Conservation (phyloP, 2,329 filamentous ascomycete genomes). For the Sporothrix pallida region DNA sequence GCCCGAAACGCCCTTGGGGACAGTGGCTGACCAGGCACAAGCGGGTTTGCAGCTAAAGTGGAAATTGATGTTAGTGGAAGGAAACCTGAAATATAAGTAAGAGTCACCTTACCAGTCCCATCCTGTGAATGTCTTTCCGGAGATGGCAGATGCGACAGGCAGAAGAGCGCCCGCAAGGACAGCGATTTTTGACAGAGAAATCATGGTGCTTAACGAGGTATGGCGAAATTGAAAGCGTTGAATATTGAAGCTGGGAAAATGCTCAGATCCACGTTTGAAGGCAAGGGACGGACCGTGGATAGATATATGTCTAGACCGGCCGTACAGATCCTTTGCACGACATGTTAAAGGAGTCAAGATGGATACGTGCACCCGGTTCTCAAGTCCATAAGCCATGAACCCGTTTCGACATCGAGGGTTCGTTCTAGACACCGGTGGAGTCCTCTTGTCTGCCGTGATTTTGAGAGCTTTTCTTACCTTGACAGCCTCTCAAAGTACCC, state of each 20-base stretch:
- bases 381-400: background rate
- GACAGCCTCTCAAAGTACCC: too few relatives aligned
- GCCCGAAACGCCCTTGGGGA: background rate
- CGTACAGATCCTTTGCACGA: background rate
- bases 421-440: background rate
- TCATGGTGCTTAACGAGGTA: background rate
- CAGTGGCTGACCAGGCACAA: background rate
- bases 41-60: slow-evolving; percentile 6
- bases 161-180: background rate
- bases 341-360: too few relatives aligned
- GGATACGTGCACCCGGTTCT: background rate
- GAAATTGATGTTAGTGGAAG: background rate
- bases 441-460: background rate
- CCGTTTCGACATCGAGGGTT: background rate
- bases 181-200: background rate
- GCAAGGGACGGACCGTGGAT: background rate
- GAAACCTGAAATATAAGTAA: background rate
- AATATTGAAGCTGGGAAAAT: background rate
- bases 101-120: slow-evolving; percentile 1
- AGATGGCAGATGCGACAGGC: background rate
- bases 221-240: too few relatives aligned
- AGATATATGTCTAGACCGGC: background rate
- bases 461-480: background rate
- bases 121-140: slow-evolving; percentile 12
- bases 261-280: background rate